Evolutionary conservation across 306 rosid species (phyloP).

Genomic region (Casuarina cunninghamiana): DNA sequence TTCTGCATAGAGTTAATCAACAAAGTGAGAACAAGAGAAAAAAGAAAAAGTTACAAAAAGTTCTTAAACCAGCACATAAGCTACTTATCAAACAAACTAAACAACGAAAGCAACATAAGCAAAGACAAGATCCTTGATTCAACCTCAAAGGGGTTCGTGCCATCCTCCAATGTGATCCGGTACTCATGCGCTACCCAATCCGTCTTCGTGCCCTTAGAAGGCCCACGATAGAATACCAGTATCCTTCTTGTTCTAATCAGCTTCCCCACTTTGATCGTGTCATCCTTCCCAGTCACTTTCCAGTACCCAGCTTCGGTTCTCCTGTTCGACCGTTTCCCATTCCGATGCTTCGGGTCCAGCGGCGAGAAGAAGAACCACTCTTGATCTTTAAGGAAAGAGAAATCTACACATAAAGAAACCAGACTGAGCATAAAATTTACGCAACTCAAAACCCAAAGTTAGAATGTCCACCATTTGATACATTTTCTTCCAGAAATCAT

Average conservation of each 20-base stretch:
- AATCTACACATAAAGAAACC: constrained; percentile 37
- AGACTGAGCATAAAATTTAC: too few species aligned
- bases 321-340: constrained; percentile 80
- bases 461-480: too few species aligned
- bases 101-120: neutral
- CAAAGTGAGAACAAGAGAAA: neutral
- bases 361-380: constrained; percentile 99
- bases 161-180: constrained; percentile 71
- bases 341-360: constrained; percentile 45
- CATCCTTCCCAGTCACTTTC: constrained; percentile 95
- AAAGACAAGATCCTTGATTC: too few species aligned
- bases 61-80: neutral
- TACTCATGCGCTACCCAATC: constrained; percentile 93
- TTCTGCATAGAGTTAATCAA: constrained; percentile 49
- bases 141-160: constrained; percentile 92
- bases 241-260: constrained; percentile 94
- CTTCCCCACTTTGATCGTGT: constrained; percentile 53
- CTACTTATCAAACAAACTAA: neutral
- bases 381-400: constrained; percentile 68
- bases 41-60: too few species aligned
- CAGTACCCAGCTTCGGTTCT: constrained; percentile 79
- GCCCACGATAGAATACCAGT: constrained; percentile 76
- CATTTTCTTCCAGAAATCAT: too few species aligned
- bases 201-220: constrained; percentile 82
- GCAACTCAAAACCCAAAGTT: too few species aligned